Evolutionary conservation across 2,329 filamentous ascomycete species (phyloP), one percentile per base, ranked within the genome.

Genomic region (Trichocomaceae sp.): DNA sequence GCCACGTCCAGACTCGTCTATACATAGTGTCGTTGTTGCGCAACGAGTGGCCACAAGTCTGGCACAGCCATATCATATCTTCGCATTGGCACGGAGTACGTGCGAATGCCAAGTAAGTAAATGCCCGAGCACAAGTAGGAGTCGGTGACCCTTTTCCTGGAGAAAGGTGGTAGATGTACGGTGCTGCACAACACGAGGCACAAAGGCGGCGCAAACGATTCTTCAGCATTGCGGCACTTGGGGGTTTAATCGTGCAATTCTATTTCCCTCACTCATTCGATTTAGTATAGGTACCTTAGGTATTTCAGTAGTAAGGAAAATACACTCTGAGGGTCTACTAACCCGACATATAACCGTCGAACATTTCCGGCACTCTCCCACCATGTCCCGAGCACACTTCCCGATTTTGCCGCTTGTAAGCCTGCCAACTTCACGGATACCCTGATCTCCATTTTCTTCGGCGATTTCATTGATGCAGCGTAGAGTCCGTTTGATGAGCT

Each of bases 181-280:
- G 88, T 1, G 84, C 85, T 58, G 83, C 84, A 29, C 83, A 80
- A 68, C 92, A 96, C 9, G 83, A 79, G 7, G 79, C 78, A 68
- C 92, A 96, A 3, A 96, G 80, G 20, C 92, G 83, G 49, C 92
- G 87, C 67, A 95, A 86, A 39, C 92, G 84, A 58, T 86, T 82
- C 42, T 83, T 84, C 37, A 95, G 78, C 20, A 83, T 78, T 31
- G 79, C 75, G 1, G 79, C 77, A 2, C 86, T 82, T 0, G 89
- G 90, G 0, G 87, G 84, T 71, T 96, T 96, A 64, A 89, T 86
- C 5, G 86, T 85, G 71, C 92, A 97, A 63, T 97, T 97, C 90
- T 95, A 69, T 51, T 50, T 9, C 8, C 48, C 12, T 6, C 10
- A 7, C 49, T 37, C 57, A 42, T 4, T 35, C 31, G 29, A 57